A percentile compares a stretch with the other conserved stretches of the same genome.
These are phyloP conservation scores for Exophiala sp. DNA, from an alignment of 2,329 filamentous ascomycete species.

Conservation along the genomic window DNA sequence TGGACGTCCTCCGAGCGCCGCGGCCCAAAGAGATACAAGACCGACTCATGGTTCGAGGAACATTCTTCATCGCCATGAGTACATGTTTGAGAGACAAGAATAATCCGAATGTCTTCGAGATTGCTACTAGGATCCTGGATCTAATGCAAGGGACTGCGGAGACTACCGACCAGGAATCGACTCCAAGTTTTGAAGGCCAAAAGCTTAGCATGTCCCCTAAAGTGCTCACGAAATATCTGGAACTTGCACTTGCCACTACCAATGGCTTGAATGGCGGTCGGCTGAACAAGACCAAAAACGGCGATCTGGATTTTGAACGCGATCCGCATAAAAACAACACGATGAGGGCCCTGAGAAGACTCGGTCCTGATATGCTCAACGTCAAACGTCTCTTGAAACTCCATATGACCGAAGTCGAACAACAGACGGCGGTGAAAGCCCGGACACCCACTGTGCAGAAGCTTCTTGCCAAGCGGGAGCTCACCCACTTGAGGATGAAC, in stretches of 20 bases:
- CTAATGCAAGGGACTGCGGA: constrained; percentile 48
- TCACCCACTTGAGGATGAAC: constrained; percentile 10
- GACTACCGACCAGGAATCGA: background rate
- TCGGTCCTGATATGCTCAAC: constrained; percentile 15
- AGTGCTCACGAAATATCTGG: constrained; percentile 25
- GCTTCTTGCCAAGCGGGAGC: constrained; percentile 15
- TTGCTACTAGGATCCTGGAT: constrained; percentile 60
- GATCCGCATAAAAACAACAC: constrained; percentile 26
- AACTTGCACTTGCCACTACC: constrained; percentile 26
- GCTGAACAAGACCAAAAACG: constrained; percentile 20
- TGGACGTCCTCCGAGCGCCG: constrained; percentile 50
- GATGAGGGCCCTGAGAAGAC: constrained; percentile 20
- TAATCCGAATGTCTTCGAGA: constrained; percentile 62
- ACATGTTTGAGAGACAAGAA: constrained; percentile 69
- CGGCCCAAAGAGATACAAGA: constrained; percentile 44
- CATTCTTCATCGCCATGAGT: constrained; percentile 67
- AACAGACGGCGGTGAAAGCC: constrained; percentile 11
- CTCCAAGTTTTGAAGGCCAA: constrained; percentile 4
- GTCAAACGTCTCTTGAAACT: constrained; percentile 22
- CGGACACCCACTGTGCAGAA: constrained; percentile 17
- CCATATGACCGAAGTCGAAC: constrained; percentile 21
- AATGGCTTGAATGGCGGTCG: constrained; percentile 19
- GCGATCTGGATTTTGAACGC: constrained; percentile 26
- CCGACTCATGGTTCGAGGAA: constrained; percentile 42
- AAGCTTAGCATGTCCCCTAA: constrained; percentile 22